Base-by-base conservation (phyloP, 176 grass and related monocot species). In the Oryza rufipogon region DNA sequence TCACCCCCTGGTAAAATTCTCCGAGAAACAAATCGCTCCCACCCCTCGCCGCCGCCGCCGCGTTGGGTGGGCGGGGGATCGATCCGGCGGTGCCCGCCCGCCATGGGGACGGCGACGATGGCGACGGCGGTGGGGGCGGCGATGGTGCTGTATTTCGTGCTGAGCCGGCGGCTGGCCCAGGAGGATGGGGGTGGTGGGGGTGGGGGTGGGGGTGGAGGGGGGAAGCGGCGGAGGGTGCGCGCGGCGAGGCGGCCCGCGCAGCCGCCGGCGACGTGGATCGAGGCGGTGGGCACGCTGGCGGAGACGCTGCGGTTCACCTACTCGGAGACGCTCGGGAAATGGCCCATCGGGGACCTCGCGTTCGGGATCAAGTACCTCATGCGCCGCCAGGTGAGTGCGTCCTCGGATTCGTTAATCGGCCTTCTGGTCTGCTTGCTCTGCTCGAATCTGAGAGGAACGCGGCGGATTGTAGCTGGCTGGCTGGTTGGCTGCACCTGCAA, bases 321-420 rank as follows among this genome's bases (percentile, higher is more conserved):
- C 76, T 86, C 86, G 33, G 96, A 98, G 84, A 98, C 96, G 73
- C 89, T 98, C 19, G 96, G 93, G 60, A 98, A 98, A 88, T 98
- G 96, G 96, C 96, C 96, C 41, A 95, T 98, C 79, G 93, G 91
- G 19, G 96, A 98, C 86, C 86, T 98, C 51, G 93, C 96, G 30
- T 98, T 98, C 76, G 96, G 96, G 65, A 98, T 98, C 78, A 98
- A 96, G 67, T 98, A 98, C 83, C 86, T 98, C 49, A 98, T 98
- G 89, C 88, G 93, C 78, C 89, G 89, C 41, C 96, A 98, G 93
- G 96, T 96, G 56, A 85, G 33, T n/a, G 54, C 26, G 9, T 38
- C 68, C 36, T 76, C 11, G 25, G 26, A 41, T 16, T 16, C 1
- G 38, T 49, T 60, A 26, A 68, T n/a, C 61, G 44, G 0, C 20